Evolutionary conservation across 2,329 filamentous ascomycete species (phyloP).

Genomic region (Sporothrix brunneoviolacea): DNA sequence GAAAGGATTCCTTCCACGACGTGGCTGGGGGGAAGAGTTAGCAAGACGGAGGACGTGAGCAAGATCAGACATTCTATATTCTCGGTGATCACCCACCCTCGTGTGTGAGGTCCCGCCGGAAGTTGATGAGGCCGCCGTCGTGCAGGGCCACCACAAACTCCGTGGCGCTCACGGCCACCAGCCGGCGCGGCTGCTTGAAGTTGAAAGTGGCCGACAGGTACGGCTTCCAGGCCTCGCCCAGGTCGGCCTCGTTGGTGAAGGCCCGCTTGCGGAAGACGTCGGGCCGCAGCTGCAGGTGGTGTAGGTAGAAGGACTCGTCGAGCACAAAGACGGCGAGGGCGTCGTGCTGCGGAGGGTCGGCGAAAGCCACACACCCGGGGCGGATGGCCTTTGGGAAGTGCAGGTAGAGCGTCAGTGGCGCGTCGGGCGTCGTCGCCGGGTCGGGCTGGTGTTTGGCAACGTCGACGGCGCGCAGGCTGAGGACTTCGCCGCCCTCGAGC

Average conservation of each 20-base stretch:
- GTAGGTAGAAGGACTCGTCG: conserved; percentile 71
- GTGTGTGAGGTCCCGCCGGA: conserved; percentile 53
- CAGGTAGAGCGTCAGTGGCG: conserved; percentile 69
- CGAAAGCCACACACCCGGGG: conserved; percentile 71
- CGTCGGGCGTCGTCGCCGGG: conserved; percentile 52
- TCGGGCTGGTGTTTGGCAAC: conserved; percentile 60
- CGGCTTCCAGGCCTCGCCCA: conserved; percentile 71
- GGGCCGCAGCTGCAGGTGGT: conserved; percentile 74
- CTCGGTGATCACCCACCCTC: too few relatives aligned
- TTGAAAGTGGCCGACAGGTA: conserved; percentile 66
- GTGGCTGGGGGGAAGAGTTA: too few relatives aligned
- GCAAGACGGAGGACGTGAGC: neutral
- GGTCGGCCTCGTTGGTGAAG: conserved; percentile 59
- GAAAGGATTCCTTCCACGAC: conserved; percentile 72
- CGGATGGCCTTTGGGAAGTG: conserved; percentile 68
- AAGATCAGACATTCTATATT: too few relatives aligned
- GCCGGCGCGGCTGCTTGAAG: conserved; percentile 72
- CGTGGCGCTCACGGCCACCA: conserved; percentile 66
- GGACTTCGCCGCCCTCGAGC: conserved; percentile 67
- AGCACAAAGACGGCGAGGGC: conserved; percentile 72
- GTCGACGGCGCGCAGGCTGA: conserved; percentile 81
- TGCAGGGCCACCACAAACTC: conserved; percentile 75
- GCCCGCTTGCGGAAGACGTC: conserved; percentile 70
- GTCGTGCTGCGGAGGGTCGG: conserved; percentile 73
- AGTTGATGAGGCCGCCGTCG: conserved; percentile 66